Evolutionary conservation across 495 filamentous ascomycete species (phyloP), one percentile per base, ranked within the genome.

Genomic region (Penicillium egyptiacum): DNA sequence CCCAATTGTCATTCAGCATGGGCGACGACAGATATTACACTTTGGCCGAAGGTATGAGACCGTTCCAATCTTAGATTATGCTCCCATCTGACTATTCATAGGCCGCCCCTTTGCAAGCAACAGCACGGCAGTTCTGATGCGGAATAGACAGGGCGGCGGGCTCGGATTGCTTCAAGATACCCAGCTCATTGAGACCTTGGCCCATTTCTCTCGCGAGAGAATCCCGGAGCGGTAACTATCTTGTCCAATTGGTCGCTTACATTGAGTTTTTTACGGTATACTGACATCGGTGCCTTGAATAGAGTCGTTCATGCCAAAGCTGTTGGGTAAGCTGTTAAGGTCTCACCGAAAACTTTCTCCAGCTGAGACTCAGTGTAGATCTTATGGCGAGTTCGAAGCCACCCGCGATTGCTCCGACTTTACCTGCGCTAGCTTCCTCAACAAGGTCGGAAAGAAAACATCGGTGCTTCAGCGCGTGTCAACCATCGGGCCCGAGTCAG

Each of bases 221-320:
- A 77, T 75, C 39, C 73, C 71, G 0, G 74, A 77, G 42, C 63
- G 78, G 71, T 73, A 75, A 3, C 58, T 16, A 25, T 44, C 22
- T 22, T 26, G 42, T 25, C 20, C 11, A 23, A 25, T 5, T 43
- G 41, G 23, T 22, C 12, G 17, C 19, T 44, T 25, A 44, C 20
- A 5, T 44, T 44, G 4, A n/a, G 20, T 3, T 44, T 5, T 20
- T 10, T 44, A 25, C 19, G 25, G 4, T 44, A 16, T 25, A 26
- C 42, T 44, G 20, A 44, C 20, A 44, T 25, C 25, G 42, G 20
- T 25, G 14, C 9, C 4, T 44, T 10, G 11, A 44, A 23, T 43
- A 82, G 81, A 43, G 77, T 81, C 9, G 85, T 88, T n/a, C 85
- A 88, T 61, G 84, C 85, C 23, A 78, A 82, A 60, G 85, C 81